A percentile compares a stretch with the other conserved stretches of the same genome.
These are phyloP conservation scores for Marsdenia floribunda DNA, from an alignment of 257 asterid genomes.

Conservation along the genomic window DNA sequence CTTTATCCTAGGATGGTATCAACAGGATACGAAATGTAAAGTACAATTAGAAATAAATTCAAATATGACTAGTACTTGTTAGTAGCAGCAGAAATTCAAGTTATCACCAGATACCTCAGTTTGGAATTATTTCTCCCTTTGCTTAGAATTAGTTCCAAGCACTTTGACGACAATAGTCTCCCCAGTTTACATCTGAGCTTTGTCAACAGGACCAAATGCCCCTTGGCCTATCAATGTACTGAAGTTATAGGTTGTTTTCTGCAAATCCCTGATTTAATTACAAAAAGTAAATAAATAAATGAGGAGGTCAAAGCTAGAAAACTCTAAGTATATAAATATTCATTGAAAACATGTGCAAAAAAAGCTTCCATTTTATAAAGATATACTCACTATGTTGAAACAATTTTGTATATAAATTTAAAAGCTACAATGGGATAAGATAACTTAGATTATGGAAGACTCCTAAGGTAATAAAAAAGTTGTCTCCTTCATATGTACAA, in stretches of 20 bases:
- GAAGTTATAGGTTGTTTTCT: constrained; percentile 80
- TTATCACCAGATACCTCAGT: constrained; percentile 55
- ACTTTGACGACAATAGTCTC: constrained; percentile 91
- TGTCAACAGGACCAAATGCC: constrained; percentile 88
- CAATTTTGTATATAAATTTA: not conserved
- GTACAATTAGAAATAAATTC: no score
- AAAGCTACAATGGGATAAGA: not conserved
- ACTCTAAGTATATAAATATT: not conserved
- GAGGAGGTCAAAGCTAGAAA: not conserved
- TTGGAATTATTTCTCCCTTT: constrained; percentile 92
- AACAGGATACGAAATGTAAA: not conserved
- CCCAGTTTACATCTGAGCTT: constrained; percentile 77
- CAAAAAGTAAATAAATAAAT: constrained; percentile 21
- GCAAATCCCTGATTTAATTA: constrained; percentile 66
- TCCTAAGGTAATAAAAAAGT: constrained; percentile 19
- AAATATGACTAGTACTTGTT: no score
- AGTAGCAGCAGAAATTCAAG: not conserved
- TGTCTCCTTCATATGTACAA: constrained; percentile 99
- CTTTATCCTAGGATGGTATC: not conserved
- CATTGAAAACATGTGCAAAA: not conserved
- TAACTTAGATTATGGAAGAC: not conserved
- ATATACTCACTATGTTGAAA: not conserved
- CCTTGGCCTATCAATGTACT: constrained; percentile 91
- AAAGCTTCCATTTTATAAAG: not conserved
- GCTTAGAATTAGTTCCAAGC: constrained; percentile 87